Conservation (phyloP, 1,139 yeast species). For the Blastobotrys capitulatus region DNA sequence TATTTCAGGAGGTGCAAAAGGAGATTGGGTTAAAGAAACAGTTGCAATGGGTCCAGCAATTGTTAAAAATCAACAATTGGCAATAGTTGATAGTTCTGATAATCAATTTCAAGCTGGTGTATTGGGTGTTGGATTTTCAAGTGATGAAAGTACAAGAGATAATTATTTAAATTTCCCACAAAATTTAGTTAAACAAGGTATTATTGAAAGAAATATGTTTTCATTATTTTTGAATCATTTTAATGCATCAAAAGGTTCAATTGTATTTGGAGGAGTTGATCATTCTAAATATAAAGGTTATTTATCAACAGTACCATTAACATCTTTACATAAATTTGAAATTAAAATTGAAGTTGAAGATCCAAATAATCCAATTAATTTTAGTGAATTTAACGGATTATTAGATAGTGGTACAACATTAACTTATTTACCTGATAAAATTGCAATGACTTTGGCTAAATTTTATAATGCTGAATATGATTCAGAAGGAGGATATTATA, state of each 20-base stretch:
- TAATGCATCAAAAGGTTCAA: conserved; percentile 31
- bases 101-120: conserved; percentile 44
- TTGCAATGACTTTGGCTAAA: conserved; percentile 22
- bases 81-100: conserved; percentile 42
- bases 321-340: conserved; percentile 2
- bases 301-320: conserved; percentile 31
- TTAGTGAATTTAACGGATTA: conserved; percentile 21
- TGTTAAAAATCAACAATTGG: conserved; percentile 45
- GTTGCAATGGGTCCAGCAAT: conserved; percentile 40
- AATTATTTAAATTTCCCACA: conserved; percentile 9
- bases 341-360: conserved; percentile 5
- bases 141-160: conserved; percentile 28
- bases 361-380: neutral
- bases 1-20: conserved; percentile 50
- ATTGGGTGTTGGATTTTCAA: conserved; percentile 47
- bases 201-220: conserved; percentile 42
- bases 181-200: conserved; percentile 41
- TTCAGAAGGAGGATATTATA: conserved; percentile 15
- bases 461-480: conserved; percentile 22
- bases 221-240: conserved; percentile 28
- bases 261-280: conserved; percentile 50
- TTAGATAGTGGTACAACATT: conserved; percentile 67
- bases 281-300: conserved; percentile 45
- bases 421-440: conserved; percentile 44
- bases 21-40: conserved; percentile 54